Conservation (phyloP, 306 rosid species). For the Quercus wislizeni region DNA sequence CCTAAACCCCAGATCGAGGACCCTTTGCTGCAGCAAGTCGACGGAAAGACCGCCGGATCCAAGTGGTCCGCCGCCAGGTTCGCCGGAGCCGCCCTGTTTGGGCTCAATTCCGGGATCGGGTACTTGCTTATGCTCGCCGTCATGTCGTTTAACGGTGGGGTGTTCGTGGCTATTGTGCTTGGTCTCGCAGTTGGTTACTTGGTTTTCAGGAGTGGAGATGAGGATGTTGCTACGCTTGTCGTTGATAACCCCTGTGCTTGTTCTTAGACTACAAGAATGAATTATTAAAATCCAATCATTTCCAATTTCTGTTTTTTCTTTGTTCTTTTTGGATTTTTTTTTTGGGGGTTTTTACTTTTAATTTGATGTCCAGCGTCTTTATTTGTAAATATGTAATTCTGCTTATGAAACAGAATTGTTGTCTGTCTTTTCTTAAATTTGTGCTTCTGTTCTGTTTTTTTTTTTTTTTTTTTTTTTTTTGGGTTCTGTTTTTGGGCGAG, state of each 20-base stretch:
- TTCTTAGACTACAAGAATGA: constrained; percentile 35
- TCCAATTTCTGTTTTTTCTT: background rate
- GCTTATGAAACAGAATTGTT: background rate
- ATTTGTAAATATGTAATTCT: background rate
- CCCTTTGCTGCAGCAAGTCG: constrained; percentile 40
- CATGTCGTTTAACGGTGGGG: constrained; percentile 94
- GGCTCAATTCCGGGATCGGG: constrained; percentile 81
- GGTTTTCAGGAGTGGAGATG: constrained; percentile 60
- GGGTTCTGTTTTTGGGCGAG: no score
- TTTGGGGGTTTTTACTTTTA: background rate
- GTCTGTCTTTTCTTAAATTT: background rate
- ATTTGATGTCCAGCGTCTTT: background rate
- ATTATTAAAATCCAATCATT: background rate
- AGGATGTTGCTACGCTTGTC: constrained; percentile 28
- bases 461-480: no score
- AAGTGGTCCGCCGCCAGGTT: constrained; percentile 32
- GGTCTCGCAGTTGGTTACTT: constrained; percentile 79
- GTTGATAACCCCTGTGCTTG: constrained; percentile 85
- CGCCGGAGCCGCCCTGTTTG: constrained; percentile 63
- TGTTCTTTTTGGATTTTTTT: background rate
- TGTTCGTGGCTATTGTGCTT: constrained; percentile 62
- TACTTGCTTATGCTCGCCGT: constrained; percentile 81
- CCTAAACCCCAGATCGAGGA: constrained; percentile 37
- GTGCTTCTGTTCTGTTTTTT: no score
- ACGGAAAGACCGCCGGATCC: constrained; percentile 10